These are phyloP conservation scores for Solanum clarkiae DNA, from an alignment of 257 asterid genomes.

Conservation along the genomic window DNA sequence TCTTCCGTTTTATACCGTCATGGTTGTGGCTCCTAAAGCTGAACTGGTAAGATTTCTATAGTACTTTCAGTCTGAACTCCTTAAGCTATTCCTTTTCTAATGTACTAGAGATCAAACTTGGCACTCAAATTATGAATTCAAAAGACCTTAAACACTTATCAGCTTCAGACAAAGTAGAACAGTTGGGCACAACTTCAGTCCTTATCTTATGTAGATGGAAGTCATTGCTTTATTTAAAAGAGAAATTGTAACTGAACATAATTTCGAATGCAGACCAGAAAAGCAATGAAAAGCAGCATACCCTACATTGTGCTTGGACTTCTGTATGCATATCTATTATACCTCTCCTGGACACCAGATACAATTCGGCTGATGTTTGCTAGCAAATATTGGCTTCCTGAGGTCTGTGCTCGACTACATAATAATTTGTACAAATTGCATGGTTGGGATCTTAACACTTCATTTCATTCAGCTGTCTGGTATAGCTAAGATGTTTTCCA, in stretches of 20 bases:
- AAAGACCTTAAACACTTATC: neutral
- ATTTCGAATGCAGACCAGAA: conserved; percentile 45
- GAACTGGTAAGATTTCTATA: conserved; percentile 30
- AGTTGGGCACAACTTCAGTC: neutral
- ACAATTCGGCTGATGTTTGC: conserved; percentile 56
- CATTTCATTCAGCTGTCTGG: conserved; percentile 40
- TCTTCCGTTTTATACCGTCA: conserved; percentile 74
- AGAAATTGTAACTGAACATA: neutral
- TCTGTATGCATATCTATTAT: conserved; percentile 52
- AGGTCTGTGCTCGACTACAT: conserved; percentile 30
- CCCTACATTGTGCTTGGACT: conserved; percentile 60
- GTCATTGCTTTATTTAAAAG: neutral
- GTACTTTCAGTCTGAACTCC: neutral
- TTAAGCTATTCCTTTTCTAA: too few relatives aligned
- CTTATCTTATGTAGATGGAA: neutral
- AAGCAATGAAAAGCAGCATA: conserved; percentile 42
- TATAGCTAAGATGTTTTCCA: conserved; percentile 77
- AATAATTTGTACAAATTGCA: neutral
- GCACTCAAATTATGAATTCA: neutral
- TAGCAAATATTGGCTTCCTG: conserved; percentile 78
- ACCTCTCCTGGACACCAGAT: conserved; percentile 81
- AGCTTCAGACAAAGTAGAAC: neutral
- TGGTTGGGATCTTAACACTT: neutral
- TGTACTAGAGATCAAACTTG: neutral
- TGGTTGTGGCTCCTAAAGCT: conserved; percentile 80